Percentiles rank a stretch among this genome's conserved stretches.
Conservation (phyloP, 768 basidiomycete genomes). For the Russula sp. region DNA sequence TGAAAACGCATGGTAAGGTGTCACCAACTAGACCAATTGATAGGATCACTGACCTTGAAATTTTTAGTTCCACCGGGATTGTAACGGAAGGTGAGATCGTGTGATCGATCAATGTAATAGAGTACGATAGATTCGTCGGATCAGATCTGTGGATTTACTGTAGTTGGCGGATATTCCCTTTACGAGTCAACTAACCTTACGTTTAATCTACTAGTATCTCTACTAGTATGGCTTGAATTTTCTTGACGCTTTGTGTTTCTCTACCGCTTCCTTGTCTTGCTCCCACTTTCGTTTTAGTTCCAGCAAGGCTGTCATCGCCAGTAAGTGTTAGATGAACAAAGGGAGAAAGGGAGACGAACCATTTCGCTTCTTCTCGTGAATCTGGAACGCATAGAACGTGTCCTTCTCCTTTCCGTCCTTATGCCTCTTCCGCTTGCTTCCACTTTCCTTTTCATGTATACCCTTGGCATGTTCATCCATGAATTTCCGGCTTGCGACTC, state of each 20-base stretch:
- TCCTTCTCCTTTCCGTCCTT: conserved; percentile 61
- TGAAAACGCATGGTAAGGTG: conserved; percentile 16
- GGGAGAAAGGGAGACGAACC: conserved; percentile 44
- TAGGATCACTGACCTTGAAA: neutral
- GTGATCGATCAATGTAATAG: neutral
- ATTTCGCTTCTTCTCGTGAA: conserved; percentile 82
- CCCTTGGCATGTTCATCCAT: conserved; percentile 35
- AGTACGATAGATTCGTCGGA: neutral
- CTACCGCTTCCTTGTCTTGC: conserved; percentile 81
- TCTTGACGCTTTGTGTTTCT: conserved; percentile 71
- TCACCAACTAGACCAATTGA: neutral
- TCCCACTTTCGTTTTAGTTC: conserved; percentile 78
- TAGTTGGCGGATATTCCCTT: no score
- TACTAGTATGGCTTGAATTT: conserved; percentile 82
- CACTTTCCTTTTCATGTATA: conserved; percentile 30
- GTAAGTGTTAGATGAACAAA: conserved; percentile 16
- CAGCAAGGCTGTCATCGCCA: conserved; percentile 45
- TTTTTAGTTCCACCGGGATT: neutral
- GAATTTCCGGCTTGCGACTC: conserved; percentile 60
- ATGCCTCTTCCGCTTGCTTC: conserved; percentile 52
- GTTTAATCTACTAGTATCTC: neutral
- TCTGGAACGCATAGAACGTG: conserved; percentile 87
- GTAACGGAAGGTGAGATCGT: neutral
- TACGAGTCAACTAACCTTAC: neutral
- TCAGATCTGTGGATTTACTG: neutral